Evolutionary conservation across 2,329 filamentous ascomycete species (phyloP).

Genomic region (Stagonosporopsis tanaceti): DNA sequence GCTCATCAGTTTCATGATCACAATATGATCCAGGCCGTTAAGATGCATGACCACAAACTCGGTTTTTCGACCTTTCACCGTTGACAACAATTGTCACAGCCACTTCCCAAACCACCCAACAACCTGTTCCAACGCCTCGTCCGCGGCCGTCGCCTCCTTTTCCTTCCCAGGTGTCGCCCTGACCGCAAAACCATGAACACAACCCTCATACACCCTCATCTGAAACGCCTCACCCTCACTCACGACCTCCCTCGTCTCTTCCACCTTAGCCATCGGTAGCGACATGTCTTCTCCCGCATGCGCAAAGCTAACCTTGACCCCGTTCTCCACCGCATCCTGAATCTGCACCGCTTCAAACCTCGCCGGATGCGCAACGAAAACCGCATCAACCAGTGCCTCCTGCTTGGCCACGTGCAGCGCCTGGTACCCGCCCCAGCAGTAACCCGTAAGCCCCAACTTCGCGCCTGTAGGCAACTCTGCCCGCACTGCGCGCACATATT

Average conservation of each 20-base stretch:
- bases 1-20: not conserved
- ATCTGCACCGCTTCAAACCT: constrained; percentile 2
- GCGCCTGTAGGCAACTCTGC: constrained; percentile 9
- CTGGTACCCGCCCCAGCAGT: constrained; percentile 38
- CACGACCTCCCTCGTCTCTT: constrained; percentile 25
- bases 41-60: not conserved
- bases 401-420: constrained; percentile 6
- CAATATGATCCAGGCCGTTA: no score
- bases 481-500: constrained; percentile 21
- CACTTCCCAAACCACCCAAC: constrained; percentile 35
- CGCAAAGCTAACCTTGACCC: constrained; percentile 20
- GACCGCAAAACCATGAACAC: constrained; percentile 37
- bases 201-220: constrained; percentile 29
- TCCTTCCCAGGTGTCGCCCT: constrained; percentile 30
- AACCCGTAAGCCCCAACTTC: constrained; percentile 29
- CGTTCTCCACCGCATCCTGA: constrained; percentile 1
- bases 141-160: constrained; percentile 27
- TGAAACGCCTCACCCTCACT: constrained; percentile 28
- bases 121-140: constrained; percentile 34
- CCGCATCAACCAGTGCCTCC: constrained; percentile 14
- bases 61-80: not conserved
- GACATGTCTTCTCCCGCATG: constrained; percentile 29
- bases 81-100: constrained; percentile 23
- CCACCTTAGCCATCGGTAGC: constrained; percentile 22
- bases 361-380: constrained; percentile 32